phyloP scores from a whole-genome alignment of 352 stramenopile species.

The Pythium plurisporium region DNA sequence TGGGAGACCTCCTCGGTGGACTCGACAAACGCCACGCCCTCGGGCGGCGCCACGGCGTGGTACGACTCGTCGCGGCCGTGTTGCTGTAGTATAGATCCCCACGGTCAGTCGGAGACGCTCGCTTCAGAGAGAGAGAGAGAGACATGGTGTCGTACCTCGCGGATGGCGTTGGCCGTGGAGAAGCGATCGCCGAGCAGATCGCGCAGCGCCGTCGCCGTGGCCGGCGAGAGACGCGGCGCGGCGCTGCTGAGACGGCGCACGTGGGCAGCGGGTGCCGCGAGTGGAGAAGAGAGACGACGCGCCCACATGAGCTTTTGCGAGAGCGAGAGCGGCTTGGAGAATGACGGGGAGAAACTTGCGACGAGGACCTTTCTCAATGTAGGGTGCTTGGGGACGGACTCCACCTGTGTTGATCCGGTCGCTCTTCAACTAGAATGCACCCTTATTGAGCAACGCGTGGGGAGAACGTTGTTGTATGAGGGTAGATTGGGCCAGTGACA shows the following conservation, averaged over 20 bases:
- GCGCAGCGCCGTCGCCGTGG: constrained; percentile 50
- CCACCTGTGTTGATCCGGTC: neutral
- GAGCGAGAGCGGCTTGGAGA: neutral
- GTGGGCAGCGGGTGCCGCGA: neutral
- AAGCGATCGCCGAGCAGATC: constrained; percentile 66
- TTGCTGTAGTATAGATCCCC: constrained; percentile 31
- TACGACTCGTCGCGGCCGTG: constrained; percentile 92
- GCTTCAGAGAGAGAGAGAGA: no score
- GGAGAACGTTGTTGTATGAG: neutral
- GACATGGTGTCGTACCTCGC: constrained; percentile 35
- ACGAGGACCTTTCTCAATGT: no score
- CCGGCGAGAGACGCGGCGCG: constrained; percentile 28
- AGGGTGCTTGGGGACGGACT: neutral
- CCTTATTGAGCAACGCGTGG: neutral
- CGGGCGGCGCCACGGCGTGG: constrained; percentile 77
- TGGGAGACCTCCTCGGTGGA: constrained; percentile 85
- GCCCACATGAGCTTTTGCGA: constrained; percentile 8
- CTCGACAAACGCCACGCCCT: constrained; percentile 84
- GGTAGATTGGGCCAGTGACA: neutral
- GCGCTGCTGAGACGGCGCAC: constrained; percentile 9
- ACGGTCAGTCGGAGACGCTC: constrained; percentile 9
- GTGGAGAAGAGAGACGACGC: neutral
- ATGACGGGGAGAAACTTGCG: neutral
- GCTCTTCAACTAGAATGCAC: neutral
- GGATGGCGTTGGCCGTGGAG: constrained; percentile 54